phyloP scores from a whole-genome alignment of 176 grass and related monocot genomes.

The Carex parvula region DNA sequence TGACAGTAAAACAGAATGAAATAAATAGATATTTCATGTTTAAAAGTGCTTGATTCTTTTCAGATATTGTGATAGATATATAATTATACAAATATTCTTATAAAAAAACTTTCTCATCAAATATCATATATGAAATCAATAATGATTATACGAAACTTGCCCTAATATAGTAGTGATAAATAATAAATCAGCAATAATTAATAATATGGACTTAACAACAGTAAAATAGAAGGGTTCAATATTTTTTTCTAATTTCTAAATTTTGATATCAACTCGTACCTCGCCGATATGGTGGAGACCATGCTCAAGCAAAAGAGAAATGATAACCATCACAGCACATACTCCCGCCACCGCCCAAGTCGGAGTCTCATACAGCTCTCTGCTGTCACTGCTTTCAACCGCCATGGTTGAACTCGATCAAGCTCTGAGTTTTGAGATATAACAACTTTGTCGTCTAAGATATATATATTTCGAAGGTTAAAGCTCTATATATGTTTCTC shows the following conservation, averaged over 20 bases:
- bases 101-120: too few relatives aligned
- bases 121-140: too few relatives aligned
- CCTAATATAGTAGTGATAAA: too few relatives aligned
- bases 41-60: too few relatives aligned
- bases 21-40: too few relatives aligned
- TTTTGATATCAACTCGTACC: constrained; percentile 3
- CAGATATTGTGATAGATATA: too few relatives aligned
- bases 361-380: background rate
- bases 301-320: constrained; percentile 24
- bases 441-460: background rate
- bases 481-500: background rate
- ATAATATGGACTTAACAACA: background rate
- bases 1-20: too few relatives aligned
- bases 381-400: background rate
- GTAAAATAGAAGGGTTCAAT: background rate
- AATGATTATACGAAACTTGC: too few relatives aligned
- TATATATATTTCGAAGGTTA: too few relatives aligned
- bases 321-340: constrained; percentile 27
- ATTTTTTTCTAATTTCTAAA: background rate
- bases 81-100: too few relatives aligned
- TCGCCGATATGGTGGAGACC: constrained; percentile 15
- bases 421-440: background rate
- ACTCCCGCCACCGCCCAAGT: constrained; percentile 32
- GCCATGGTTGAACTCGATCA: constrained; percentile 13
- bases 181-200: too few relatives aligned